Evolutionary conservation across 225 moss, liverwort and hornwort species (phyloP), one percentile per base, ranked within the genome.

Genomic region (Asterella californica): DNA sequence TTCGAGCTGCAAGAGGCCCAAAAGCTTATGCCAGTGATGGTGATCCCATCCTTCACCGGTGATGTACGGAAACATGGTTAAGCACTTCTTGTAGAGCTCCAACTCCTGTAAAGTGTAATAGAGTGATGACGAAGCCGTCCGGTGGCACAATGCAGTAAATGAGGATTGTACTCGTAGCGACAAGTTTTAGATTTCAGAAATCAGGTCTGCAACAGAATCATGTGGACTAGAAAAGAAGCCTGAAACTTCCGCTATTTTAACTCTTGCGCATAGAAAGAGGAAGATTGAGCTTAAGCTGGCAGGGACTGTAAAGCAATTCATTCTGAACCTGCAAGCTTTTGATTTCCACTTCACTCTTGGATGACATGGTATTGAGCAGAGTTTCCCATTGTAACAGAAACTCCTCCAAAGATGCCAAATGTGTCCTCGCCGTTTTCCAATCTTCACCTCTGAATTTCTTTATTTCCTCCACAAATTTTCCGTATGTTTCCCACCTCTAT

Each of bases 11-110:
- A 85, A 62, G 14, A 85, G 70, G 32, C 61, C 65, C 34, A 71
- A 82, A 55, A 85, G 63, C 46, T 82, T 78, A 27, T 61, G 72
- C 85, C 82, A 85, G 64, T 85, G 85, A 45, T 82, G 82, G 17
- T 76, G 76, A 70, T 80, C 85, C 85, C 85, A 85, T 0, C 76
- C 79, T 77, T 82, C 82, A 57, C 85, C 85, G 70, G 65, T 85
- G 25, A 85, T 71, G 76, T 79, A 82, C 10, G 79, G 76, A 36
- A 82, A 82, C 4, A 85, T 46, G 25, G 79, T 29, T 15, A 85
- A 57, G 68, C 85, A 85, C 65, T 75, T 79, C 53, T 65, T 65
- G 76, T 79, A 85, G 25, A 74, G 75, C 61, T 82, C 82, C 79
- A 85, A 50, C 49, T 85, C 85, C 79, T 79, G 79, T 76, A 34